Conservation (phyloP, 2,329 filamentous ascomycete species). For the Blastomyces gilchristii region DNA sequence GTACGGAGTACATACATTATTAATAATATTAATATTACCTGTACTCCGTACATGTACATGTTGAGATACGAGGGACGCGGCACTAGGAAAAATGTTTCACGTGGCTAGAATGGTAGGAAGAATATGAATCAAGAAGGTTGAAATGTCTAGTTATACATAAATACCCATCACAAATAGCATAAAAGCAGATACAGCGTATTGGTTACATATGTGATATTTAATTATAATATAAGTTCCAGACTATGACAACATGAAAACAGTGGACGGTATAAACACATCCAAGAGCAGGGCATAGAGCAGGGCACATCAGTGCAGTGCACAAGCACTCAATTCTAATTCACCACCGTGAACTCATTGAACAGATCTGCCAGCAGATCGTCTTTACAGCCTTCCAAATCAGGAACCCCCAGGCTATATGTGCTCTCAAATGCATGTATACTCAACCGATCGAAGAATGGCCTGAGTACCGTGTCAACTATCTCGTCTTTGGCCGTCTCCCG, state of each 20-base stretch:
- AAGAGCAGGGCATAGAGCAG: neutral
- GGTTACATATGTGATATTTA: neutral
- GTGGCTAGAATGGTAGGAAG: neutral
- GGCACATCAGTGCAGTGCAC: neutral
- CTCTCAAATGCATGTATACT: conserved; percentile 92
- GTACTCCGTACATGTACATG: too few species aligned
- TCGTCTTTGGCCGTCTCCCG: conserved; percentile 47
- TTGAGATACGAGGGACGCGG: too few species aligned
- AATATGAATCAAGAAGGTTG: neutral
- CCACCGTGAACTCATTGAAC: conserved; percentile 62
- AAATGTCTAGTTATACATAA: neutral
- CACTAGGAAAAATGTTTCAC: neutral
- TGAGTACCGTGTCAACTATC: conserved; percentile 64
- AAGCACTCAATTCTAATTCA: conserved; percentile 18
- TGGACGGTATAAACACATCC: neutral
- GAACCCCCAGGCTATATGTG: conserved; percentile 69
- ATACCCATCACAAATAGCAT: neutral
- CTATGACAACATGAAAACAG: neutral
- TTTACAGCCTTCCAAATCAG: conserved; percentile 57
- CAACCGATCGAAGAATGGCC: conserved; percentile 82
- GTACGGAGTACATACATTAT: too few species aligned
- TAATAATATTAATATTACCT: too few species aligned
- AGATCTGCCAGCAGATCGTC: conserved; percentile 59
- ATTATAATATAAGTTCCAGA: neutral
- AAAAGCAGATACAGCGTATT: neutral